Conservation (phyloP, 768 basidiomycete species). For the Termitomyces sp. region DNA sequence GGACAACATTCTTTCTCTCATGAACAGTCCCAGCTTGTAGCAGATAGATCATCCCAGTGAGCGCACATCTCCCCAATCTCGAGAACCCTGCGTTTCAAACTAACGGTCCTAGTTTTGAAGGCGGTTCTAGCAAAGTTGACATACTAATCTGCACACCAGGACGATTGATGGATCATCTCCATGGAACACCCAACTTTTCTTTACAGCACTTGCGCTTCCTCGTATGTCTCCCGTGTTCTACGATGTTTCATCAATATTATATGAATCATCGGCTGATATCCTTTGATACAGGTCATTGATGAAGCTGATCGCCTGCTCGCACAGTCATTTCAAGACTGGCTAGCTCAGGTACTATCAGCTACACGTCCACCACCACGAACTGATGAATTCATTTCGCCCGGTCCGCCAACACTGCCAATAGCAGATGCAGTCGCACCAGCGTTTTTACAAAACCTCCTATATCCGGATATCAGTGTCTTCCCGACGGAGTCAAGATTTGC, state of each 20-base stretch:
- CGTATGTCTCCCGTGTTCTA: conserved; percentile 36
- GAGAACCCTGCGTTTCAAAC: neutral
- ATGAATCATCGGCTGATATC: neutral
- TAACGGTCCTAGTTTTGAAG: conserved; percentile 48
- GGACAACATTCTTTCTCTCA: conserved; percentile 94
- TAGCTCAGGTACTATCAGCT: conserved; percentile 76
- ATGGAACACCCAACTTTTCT: conserved; percentile 83
- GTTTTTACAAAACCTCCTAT: conserved; percentile 38
- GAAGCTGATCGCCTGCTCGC: conserved; percentile 95
- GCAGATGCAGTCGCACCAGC: conserved; percentile 62
- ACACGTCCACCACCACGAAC: conserved; percentile 32
- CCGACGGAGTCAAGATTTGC: conserved; percentile 50
- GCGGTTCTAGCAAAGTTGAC: conserved; percentile 90
- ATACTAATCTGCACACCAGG: conserved; percentile 96
- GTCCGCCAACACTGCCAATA: neutral
- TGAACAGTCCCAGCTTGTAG: conserved; percentile 80
- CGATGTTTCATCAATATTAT: neutral
- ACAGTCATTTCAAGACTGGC: conserved; percentile 96
- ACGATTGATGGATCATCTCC: conserved; percentile 88
- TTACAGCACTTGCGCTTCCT: conserved; percentile 94
- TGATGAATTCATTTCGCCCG: neutral
- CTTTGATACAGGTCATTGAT: conserved; percentile 72
- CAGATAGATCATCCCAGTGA: conserved; percentile 49
- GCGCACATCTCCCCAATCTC: conserved; percentile 11
- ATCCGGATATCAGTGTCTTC: conserved; percentile 39